Percentiles rank a stretch among this genome's conserved stretches.
Conservation (phyloP, 768 basidiomycete genomes). For the Boletus vermiculosoides region DNA sequence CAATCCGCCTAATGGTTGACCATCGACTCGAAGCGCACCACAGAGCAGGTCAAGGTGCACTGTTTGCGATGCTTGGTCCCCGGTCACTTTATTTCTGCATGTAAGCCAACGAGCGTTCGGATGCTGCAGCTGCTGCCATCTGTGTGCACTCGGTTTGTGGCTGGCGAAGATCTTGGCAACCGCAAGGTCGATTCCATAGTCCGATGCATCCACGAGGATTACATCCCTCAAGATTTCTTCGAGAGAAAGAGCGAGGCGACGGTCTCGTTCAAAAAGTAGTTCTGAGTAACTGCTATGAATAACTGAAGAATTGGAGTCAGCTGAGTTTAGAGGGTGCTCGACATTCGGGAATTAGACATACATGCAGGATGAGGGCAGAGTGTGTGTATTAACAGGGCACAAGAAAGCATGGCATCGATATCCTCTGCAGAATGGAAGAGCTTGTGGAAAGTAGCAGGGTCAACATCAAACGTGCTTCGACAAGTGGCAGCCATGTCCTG, state of each 20-base stretch:
- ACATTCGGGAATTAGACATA: neutral
- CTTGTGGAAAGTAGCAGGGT: neutral
- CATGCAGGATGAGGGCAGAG: neutral
- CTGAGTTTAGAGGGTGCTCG: neutral
- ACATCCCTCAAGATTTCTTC: conserved; percentile 3
- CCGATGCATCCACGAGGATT: neutral
- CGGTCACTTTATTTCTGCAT: neutral
- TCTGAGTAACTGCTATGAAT: accelerated
- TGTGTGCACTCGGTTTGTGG: conserved; percentile 5
- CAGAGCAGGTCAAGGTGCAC: conserved; percentile 8
- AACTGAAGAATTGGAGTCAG: neutral
- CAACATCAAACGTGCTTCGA: neutral
- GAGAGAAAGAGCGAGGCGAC: conserved; percentile 19
- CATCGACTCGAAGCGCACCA: conserved; percentile 17
- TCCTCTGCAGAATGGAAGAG: no score
- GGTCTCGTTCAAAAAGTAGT: conserved; percentile 19
- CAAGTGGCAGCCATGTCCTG: no score
- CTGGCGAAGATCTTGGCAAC: conserved; percentile 1
- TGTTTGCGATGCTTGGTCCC: neutral
- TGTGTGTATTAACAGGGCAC: neutral
- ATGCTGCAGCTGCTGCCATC: conserved; percentile 5
- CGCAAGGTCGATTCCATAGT: conserved; percentile 14
- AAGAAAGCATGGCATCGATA: neutral
- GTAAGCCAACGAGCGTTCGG: conserved; percentile 18
- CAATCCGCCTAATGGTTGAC: conserved; percentile 11